phyloP scores from a whole-genome alignment of 371 early-diverging fungal genomes.

The Mucor sp. region DNA sequence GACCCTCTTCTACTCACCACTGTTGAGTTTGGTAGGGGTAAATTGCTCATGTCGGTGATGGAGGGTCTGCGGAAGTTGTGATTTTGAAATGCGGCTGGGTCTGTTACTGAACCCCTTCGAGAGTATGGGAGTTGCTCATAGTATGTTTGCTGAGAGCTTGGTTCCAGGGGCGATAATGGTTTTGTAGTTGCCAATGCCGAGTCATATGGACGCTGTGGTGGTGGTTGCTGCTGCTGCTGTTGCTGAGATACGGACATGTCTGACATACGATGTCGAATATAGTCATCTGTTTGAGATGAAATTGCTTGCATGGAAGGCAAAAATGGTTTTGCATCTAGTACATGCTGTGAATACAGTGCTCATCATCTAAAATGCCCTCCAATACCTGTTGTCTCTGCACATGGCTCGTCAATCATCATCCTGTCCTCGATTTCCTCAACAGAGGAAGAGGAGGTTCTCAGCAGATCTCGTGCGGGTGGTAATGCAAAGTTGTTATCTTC shows the following conservation, averaged over 20 bases:
- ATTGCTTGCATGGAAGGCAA: conserved; percentile 11
- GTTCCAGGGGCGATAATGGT: conserved; percentile 35
- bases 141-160: conserved; percentile 26
- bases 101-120: conserved; percentile 45
- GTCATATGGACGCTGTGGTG: not conserved
- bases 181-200: not conserved
- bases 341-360: not conserved
- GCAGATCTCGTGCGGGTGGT: conserved; percentile 35
- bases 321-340: not conserved
- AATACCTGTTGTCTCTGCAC: not conserved
- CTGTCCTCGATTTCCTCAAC: conserved; percentile 8
- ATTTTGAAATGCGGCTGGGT: conserved; percentile 20
- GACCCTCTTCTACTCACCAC: conserved; percentile 42
- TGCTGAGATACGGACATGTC: conserved; percentile 41
- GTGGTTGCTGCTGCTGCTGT: not conserved
- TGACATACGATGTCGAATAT: conserved; percentile 48
- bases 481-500: conserved; percentile 14
- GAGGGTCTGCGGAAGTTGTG: conserved; percentile 32
- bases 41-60: conserved; percentile 30
- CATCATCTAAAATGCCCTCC: not conserved
- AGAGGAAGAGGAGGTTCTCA: conserved; percentile 14
- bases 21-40: conserved; percentile 36
- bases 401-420: conserved; percentile 19
- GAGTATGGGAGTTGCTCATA: conserved; percentile 26
- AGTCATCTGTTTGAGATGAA: conserved; percentile 34